Conservation (phyloP, 176 grass and related monocot species). For the Bonia amplexicaulis region DNA sequence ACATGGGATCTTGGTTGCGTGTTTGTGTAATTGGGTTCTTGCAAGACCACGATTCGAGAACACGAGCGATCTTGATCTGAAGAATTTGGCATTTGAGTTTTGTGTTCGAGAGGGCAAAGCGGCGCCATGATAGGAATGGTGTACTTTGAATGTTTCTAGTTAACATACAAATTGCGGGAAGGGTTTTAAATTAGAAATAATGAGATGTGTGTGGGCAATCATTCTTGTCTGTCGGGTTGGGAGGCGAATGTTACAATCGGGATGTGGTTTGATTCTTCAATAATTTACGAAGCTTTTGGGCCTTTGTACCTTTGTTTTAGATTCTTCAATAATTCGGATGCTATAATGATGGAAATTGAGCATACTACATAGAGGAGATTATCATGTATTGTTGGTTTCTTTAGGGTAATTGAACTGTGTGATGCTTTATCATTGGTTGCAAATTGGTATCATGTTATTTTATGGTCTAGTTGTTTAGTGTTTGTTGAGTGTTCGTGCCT, state of each 20-base stretch:
- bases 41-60: neutral
- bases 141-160: neutral
- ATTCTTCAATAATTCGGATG: neutral
- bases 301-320: neutral
- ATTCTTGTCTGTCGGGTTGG: neutral
- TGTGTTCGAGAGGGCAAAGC: neutral
- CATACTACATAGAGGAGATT: neutral
- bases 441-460: neutral
- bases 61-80: neutral
- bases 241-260: neutral
- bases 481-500: too few species aligned
- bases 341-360: neutral
- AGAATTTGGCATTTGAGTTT: neutral
- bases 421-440: neutral
- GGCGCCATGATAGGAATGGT: neutral
- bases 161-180: neutral
- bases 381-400: neutral
- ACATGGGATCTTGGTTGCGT: constrained; percentile 24
- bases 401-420: neutral
- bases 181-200: neutral
- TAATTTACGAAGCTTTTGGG: neutral
- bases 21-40: neutral
- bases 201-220: neutral
- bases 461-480: neutral
- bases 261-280: neutral